Base-by-base conservation (phyloP, 768 basidiomycete genomes). In the Suillus tomentosus region DNA sequence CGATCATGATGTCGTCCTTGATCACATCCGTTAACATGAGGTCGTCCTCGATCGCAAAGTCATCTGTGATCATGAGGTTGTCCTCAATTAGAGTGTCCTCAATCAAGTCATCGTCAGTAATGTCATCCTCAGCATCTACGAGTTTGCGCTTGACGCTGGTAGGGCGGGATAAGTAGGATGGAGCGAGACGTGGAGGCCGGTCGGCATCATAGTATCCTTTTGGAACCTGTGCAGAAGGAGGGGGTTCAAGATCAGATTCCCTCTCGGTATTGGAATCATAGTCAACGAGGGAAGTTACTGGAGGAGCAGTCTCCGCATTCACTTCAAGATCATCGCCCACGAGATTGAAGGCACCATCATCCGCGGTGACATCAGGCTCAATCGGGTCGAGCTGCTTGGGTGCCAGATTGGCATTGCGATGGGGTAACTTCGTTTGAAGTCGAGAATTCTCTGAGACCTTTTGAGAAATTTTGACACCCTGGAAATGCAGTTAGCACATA, bases 201-300 rank as follows among this genome's bases (percentile, higher is more conserved):
- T 22, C n/a, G 5, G 19, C 45, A 47, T 47, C 45, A 1, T 47
- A 47, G 3, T 47, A 47, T 22, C 45, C 45, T 47, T 47, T 47
- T 9, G 45, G 45, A 47, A 47, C 45, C 45, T 43, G 42, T 1
- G 0, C 42, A 43, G 42, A 43, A 43, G 42, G 42, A 43, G 42
- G 42, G 9, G 42, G 45, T 47, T 47, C 45, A 47, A 47, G 45
- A 47, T 47, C 45, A 47, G 45, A 47, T 47, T 47, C 45, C 45
- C 45, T 11, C 10, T 47, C n/a, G 1, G n/a, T 47, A 5, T 47
- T 1, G 10, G 45, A 47, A 4, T 22, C 45, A 47, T 47, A 47
- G 45, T 47, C 45, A 47, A 47, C 45, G 4, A 47, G n/a, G 45
- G n/a, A 47, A 22, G 43, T 45, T 45, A 45, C 43, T 45, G 10